Base-by-base conservation (phyloP, 139 green algal genomes). In the Penium margaritaceum region DNA sequence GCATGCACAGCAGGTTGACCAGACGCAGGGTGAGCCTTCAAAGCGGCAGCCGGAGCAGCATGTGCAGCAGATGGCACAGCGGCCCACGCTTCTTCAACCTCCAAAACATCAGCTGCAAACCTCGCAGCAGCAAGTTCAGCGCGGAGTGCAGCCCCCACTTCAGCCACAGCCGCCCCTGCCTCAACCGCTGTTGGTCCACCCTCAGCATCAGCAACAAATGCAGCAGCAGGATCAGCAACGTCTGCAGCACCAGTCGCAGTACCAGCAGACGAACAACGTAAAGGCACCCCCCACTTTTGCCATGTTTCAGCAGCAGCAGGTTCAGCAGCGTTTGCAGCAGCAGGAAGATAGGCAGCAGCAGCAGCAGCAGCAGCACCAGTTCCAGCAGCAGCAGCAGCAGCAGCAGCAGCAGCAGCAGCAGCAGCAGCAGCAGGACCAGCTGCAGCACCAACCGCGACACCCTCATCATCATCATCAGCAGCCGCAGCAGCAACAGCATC, bases 141-240 rank as follows among this genome's bases (percentile, higher is more conserved):
- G n/a, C n/a, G n/a, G n/a, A n/a, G n/a, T n/a, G n/a, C n/a, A n/a
- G n/a, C n/a, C n/a, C n/a, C n/a, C n/a, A 24, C 24, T 60, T 60
- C 24, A 60, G 51, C 30, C 51, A 60, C n/a, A n/a, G n/a, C n/a
- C n/a, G n/a, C n/a, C n/a, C n/a, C n/a, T n/a, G 1, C 24, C 51
- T 17, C 51, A 60, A 33, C 24, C 30, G 51, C 29, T 33, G 51
- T 6, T 60, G 51, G 24, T 60, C 14, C 51, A 19, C 0, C 14
- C 51, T 33, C 51, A 60, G 51, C 51, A 60, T n/a, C 51, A 60
- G 51, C 51, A 60, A 24, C 51, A 60, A 60, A 9, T 60, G 0
- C 51, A 60, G 51, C 29, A 60, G 41, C 41, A 21, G 41, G 41
- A 7, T 51, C 41, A 7, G 41, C 41, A 51, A 12, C 41, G 19